Percentiles rank a stretch among this genome's conserved stretches.
Conservation (phyloP, 2,329 filamentous ascomycete species). For the Blumeria hordei region DNA sequence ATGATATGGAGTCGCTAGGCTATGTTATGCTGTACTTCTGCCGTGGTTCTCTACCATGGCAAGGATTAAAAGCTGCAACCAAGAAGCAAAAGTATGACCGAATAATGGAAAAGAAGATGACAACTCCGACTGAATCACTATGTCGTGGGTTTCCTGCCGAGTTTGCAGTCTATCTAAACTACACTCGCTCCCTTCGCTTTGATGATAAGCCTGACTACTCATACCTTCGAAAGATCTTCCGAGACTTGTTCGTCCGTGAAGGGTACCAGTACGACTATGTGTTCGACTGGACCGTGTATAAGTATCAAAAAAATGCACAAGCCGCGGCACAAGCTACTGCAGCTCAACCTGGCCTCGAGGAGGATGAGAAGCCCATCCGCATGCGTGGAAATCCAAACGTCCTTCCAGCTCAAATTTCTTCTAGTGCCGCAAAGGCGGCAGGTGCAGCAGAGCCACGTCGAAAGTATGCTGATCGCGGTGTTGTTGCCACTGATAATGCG, state of each 20-base stretch:
- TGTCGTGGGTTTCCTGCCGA: constrained; percentile 98
- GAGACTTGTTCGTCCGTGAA: constrained; percentile 93
- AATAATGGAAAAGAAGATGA: constrained; percentile 99
- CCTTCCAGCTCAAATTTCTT: too few species aligned
- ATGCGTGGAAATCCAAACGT: constrained; percentile 19
- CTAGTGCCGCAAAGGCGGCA: too few species aligned
- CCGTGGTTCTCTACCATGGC: constrained; percentile 94
- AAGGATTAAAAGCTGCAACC: constrained; percentile 91
- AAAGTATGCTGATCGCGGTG: too few species aligned
- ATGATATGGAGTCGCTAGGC: constrained; percentile 97
- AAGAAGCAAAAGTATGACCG: constrained; percentile 99
- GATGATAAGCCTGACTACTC: constrained; percentile 99
- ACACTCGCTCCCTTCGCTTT: constrained; percentile 93
- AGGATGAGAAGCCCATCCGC: constrained; percentile 52
- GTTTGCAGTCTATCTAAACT: constrained; percentile 98
- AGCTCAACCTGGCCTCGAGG: constrained; percentile 39
- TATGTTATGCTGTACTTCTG: constrained; percentile 99
- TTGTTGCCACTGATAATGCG: too few species aligned
- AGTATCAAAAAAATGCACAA: constrained; percentile 98
- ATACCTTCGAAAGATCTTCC: constrained; percentile 99
- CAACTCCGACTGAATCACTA: constrained; percentile 89
- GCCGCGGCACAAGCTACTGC: constrained; percentile 68
- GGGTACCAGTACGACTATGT: constrained; percentile 99
- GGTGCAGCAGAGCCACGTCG: too few species aligned
- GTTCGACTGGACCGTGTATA: constrained; percentile 99